Evolutionary conservation across 2,329 filamentous ascomycete genomes (phyloP).

Genomic region (Westerdykella aurantiaca): DNA sequence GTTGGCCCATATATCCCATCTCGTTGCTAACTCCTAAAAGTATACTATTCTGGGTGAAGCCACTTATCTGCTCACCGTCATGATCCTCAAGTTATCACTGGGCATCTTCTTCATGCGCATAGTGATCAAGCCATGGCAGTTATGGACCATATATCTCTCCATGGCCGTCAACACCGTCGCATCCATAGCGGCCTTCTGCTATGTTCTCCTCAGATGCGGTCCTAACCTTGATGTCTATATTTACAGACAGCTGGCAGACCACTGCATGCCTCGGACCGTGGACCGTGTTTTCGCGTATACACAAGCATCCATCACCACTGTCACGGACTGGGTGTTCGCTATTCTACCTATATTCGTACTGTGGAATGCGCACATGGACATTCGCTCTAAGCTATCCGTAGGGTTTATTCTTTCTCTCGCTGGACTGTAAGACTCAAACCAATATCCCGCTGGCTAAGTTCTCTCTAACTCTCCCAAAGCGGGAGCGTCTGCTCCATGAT

Average conservation of each 20-base stretch:
- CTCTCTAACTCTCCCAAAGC: conserved; percentile 16
- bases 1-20: conserved; percentile 4
- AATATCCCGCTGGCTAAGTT: background rate
- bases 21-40: conserved; percentile 11
- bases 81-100: conserved; percentile 42
- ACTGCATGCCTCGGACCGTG: conserved; percentile 41
- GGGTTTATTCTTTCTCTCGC: conserved; percentile 50
- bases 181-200: conserved; percentile 43
- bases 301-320: conserved; percentile 24
- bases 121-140: conserved; percentile 38
- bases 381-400: conserved; percentile 48
- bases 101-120: conserved; percentile 44
- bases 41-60: conserved; percentile 33
- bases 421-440: conserved; percentile 19
- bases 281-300: conserved; percentile 50
- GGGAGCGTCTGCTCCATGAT: conserved; percentile 52
- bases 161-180: conserved; percentile 36
- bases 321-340: conserved; percentile 30
- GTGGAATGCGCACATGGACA: conserved; percentile 52
- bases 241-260: conserved; percentile 27
- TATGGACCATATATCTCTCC: conserved; percentile 29
- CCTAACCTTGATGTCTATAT: conserved; percentile 23
- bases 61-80: conserved; percentile 38
- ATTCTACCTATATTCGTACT: conserved; percentile 45
- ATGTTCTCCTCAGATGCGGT: conserved; percentile 49